A percentile compares a stretch with the other conserved stretches of the same genome.
phyloP scores from a whole-genome alignment of 768 basidiomycete species.

The Kwoniella newhampshirensis region DNA sequence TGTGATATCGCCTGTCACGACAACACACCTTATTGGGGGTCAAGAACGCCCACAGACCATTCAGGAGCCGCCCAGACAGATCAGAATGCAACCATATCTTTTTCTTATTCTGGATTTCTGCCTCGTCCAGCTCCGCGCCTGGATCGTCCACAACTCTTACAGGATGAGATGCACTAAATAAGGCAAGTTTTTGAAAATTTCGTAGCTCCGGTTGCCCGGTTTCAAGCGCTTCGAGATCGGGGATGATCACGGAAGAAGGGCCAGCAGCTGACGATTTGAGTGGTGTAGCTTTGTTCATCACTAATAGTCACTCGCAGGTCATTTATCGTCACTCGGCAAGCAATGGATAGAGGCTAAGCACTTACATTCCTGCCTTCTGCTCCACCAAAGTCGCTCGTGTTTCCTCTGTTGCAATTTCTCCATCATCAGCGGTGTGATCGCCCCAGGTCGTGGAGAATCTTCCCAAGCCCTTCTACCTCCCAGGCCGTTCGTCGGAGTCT shows the following conservation, averaged over 20 bases:
- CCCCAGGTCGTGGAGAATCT: constrained; percentile 71
- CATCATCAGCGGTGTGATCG: constrained; percentile 62
- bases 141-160: constrained; percentile 18
- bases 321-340: neutral
- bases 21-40: constrained; percentile 64
- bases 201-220: constrained; percentile 59
- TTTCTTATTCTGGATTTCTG: constrained; percentile 10
- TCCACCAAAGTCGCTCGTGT: constrained; percentile 80
- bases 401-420: constrained; percentile 65
- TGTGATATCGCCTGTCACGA: neutral
- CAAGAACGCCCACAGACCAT: constrained; percentile 65
- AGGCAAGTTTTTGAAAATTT: constrained; percentile 66
- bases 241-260: constrained; percentile 60
- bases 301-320: constrained; percentile 51
- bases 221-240: constrained; percentile 63
- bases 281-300: constrained; percentile 59
- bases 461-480: constrained; percentile 57
- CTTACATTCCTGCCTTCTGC: constrained; percentile 70
- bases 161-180: constrained; percentile 33
- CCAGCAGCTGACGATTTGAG: constrained; percentile 55
- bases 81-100: constrained; percentile 74
- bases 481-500: constrained; percentile 49
- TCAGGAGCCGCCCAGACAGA: constrained; percentile 69
- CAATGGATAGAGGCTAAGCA: constrained; percentile 25
- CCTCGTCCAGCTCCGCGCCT: constrained; percentile 1